phyloP scores from a whole-genome alignment of 1,139 yeast species.

The Spathaspora sp. region DNA sequence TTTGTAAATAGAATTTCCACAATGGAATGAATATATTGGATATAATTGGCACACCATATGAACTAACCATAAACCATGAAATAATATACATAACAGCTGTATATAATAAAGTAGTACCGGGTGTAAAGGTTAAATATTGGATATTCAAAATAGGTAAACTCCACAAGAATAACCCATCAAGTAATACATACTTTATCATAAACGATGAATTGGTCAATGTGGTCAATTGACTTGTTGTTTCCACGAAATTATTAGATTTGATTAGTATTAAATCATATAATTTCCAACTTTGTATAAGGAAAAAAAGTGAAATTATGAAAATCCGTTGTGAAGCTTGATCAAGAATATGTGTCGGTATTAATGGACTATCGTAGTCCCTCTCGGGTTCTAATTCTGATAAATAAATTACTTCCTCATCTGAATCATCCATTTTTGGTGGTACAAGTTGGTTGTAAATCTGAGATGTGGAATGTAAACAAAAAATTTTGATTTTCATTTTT shows the following conservation, averaged over 20 bases:
- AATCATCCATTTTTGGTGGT: background rate
- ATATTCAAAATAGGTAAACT: constrained; percentile 70
- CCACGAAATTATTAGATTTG: constrained; percentile 28
- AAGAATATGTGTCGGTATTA: constrained; percentile 56
- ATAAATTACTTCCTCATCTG: background rate
- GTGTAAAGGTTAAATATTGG: constrained; percentile 65
- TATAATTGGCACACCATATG: constrained; percentile 35
- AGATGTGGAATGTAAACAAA: background rate
- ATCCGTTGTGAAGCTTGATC: constrained; percentile 85
- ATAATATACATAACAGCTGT: constrained; percentile 33
- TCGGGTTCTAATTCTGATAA: background rate
- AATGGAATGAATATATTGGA: constrained; percentile 35
- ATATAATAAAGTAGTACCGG: constrained; percentile 50
- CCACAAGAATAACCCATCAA: constrained; percentile 74
- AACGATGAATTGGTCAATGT: constrained; percentile 54
- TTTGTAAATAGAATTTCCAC: constrained; percentile 47
- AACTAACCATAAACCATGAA: constrained; percentile 45
- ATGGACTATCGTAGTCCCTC: constrained; percentile 12
- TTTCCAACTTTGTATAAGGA: constrained; percentile 78
- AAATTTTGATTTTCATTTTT: background rate
- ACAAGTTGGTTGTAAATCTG: background rate
- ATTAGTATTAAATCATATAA: constrained; percentile 62
- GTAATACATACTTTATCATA: constrained; percentile 63
- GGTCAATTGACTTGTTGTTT: constrained; percentile 16
- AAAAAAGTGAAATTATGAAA: constrained; percentile 63